These are phyloP conservation scores for Glycine soja DNA, from an alignment of 306 rosid genomes.

Conservation along the genomic window DNA sequence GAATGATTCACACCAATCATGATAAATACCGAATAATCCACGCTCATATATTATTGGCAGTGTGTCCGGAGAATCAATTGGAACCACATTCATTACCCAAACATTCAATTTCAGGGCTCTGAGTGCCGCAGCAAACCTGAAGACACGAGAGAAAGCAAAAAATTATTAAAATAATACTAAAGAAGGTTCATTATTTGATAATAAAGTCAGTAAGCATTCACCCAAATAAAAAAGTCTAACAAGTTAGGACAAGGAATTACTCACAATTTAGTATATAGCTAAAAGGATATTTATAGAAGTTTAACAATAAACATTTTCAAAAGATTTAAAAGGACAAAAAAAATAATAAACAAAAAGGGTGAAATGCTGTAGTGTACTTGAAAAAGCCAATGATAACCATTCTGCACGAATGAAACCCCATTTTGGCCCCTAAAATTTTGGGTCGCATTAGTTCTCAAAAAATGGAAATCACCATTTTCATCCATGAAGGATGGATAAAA, in stretches of 20 bases:
- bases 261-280: background rate
- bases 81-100: slow-evolving; percentile 92
- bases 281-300: slow-evolving; percentile 3
- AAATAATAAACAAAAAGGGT: background rate
- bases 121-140: slow-evolving; percentile 86
- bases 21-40: slow-evolving; percentile 81
- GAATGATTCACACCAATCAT: slow-evolving; percentile 91
- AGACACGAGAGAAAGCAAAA: slow-evolving; percentile 30
- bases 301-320: background rate
- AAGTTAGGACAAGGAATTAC: slow-evolving; percentile 1
- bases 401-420: background rate
- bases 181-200: background rate
- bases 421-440: background rate
- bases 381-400: background rate
- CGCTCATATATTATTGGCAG: slow-evolving; percentile 81
- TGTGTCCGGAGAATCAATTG: slow-evolving; percentile 72
- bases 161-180: background rate
- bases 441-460: background rate
- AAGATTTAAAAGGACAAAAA: background rate
- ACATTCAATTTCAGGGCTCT: slow-evolving; percentile 57
- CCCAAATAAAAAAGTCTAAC: background rate
- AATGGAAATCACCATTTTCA: background rate
- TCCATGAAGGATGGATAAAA: background rate
- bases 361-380: background rate
- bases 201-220: background rate